A percentile compares a stretch with the other conserved stretches of the same genome.
Conservation (phyloP, 768 basidiomycete species). For the Lactifluus subvellereus region DNA sequence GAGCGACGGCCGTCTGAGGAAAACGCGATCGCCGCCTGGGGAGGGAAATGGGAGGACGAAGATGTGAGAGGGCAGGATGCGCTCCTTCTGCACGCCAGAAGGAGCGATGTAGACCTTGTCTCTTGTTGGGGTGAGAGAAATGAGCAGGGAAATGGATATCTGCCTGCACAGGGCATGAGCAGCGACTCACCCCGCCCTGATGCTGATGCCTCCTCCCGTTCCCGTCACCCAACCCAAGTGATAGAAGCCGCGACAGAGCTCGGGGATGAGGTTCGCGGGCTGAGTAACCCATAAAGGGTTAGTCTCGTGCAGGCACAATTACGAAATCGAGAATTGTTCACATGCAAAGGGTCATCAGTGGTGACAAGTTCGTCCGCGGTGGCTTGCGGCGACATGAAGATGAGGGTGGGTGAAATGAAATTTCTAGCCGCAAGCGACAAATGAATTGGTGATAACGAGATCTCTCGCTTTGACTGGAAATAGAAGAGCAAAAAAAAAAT, state of each 20-base stretch:
- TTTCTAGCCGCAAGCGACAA: background rate
- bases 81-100: conserved; percentile 87
- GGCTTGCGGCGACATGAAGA: background rate
- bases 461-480: too few relatives aligned
- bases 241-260: conserved; percentile 80
- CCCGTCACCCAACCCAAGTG: conserved; percentile 90
- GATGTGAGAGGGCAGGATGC: conserved; percentile 76
- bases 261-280: conserved; percentile 90
- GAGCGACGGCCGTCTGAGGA: conserved; percentile 65
- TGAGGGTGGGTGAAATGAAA: background rate
- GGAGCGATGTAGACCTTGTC: conserved; percentile 83
- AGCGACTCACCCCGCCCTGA: conserved; percentile 52
- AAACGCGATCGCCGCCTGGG: conserved; percentile 63
- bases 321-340: conserved; percentile 29
- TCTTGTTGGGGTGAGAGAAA: conserved; percentile 36
- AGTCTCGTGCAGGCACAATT: background rate
- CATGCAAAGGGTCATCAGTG: conserved; percentile 59
- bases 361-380: conserved; percentile 47
- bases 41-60: conserved; percentile 81
- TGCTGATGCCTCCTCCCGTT: conserved; percentile 78
- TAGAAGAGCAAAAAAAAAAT: background rate
- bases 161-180: background rate
- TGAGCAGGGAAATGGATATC: background rate
- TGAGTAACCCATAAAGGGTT: conserved; percentile 30
- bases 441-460: too few relatives aligned